Conservation (phyloP, 306 rosid genomes). For the Senna siamea region DNA sequence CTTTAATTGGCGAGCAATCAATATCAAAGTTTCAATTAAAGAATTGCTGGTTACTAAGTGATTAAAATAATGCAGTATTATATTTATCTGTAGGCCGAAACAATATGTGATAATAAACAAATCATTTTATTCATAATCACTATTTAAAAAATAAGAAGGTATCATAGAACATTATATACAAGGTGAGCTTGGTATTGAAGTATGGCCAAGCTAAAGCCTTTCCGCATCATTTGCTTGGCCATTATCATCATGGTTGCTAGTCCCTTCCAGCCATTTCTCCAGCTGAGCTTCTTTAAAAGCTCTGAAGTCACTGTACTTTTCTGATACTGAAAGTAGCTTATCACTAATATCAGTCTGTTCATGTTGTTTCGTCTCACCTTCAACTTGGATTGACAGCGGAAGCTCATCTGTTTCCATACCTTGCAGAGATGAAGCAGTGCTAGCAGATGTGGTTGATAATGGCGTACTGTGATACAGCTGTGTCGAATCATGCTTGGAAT, state of each 20-base stretch:
- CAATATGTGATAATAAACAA: background rate
- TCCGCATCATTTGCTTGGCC: conserved; percentile 36
- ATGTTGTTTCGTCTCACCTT: conserved; percentile 51
- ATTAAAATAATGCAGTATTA: too few species aligned
- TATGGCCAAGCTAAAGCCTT: conserved; percentile 41
- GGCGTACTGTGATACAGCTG: conserved; percentile 35
- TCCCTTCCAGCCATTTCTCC: conserved; percentile 78
- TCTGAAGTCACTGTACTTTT: conserved; percentile 70
- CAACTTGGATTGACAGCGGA: conserved; percentile 59
- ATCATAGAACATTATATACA: conserved; percentile 35
- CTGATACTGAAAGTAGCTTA: conserved; percentile 47
- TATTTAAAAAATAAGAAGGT: conserved; percentile 5
- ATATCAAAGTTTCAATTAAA: background rate
- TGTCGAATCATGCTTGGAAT: conserved; percentile 44
- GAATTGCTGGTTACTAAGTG: background rate
- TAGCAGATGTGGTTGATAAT: conserved; percentile 46
- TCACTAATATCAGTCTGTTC: conserved; percentile 37
- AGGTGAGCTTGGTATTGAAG: conserved; percentile 17
- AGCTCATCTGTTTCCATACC: conserved; percentile 63
- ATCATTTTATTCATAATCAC: conserved; percentile 25
- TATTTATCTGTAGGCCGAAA: too few species aligned
- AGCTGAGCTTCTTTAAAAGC: conserved; percentile 79
- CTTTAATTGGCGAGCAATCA: background rate
- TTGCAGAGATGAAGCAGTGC: conserved; percentile 54
- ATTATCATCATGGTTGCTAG: conserved; percentile 40